phyloP scores from a whole-genome alignment of 345 rosid genomes.

The Firmiana major region DNA sequence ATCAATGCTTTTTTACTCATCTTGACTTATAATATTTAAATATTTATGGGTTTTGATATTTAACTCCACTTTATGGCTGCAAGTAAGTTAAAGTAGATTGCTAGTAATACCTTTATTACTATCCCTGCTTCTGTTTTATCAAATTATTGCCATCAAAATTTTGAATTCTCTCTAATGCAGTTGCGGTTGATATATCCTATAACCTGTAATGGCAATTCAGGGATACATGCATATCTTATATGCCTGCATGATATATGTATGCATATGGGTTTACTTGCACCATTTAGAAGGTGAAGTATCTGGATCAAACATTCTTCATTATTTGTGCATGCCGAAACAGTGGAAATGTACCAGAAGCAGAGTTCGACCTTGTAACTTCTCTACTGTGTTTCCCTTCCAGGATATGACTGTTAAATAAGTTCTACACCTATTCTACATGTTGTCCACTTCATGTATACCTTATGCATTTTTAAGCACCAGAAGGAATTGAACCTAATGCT shows the following conservation, averaged over 20 bases:
- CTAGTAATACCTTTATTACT: neutral
- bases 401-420: neutral
- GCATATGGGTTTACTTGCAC: neutral
- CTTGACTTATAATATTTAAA: neutral
- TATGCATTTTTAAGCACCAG: neutral
- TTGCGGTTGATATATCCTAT: neutral
- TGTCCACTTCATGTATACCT: neutral
- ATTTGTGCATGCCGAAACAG: neutral
- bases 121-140: neutral
- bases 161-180: neutral
- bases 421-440: neutral
- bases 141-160: neutral
- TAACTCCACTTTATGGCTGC: neutral
- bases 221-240: neutral
- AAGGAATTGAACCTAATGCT: neutral
- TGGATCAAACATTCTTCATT: neutral
- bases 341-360: neutral
- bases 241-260: neutral
- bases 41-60: neutral
- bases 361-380: conserved; percentile 6
- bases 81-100: neutral
- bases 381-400: neutral
- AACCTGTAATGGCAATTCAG: neutral
- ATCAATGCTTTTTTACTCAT: neutral
- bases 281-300: neutral